Evolutionary conservation across 495 filamentous ascomycete species (phyloP), one percentile per base, ranked within the genome.

Genomic region (Annulohypoxylon stygium): DNA sequence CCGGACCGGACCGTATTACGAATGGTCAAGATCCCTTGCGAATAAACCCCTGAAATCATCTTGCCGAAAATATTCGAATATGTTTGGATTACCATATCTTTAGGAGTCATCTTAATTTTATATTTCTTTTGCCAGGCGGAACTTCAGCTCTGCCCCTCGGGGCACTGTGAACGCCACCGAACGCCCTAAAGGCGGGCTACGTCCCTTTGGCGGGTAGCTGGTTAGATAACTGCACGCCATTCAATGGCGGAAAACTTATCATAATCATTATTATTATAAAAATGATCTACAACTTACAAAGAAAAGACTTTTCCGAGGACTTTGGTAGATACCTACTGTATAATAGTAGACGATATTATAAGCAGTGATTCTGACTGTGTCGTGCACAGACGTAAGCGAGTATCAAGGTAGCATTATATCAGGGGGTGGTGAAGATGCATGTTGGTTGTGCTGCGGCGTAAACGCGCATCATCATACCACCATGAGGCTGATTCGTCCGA

Each of bases 401-500:
- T 51, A 20, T 20, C 6, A 16, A n/a, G 12, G 43, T 47, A 53
- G 18, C 51, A 55, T 33, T n/a, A 34, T 55, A 34, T 33, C 4
- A 34, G 12, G 12, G 51, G 26, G 30, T 30, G 30, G 3, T 55
- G 7, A 14, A 6, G 25, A 3, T 51, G 48, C 25, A 55, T 41
- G n/a, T 41, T 39, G 36, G 34, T 41, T 23, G 34, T 34, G 20
- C 23, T 33, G 16, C 34, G 55, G 55, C 55, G 16, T 41, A 41
- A 33, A 59, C 20, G 55, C 55, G 39, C 39, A 59, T 59, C 34
- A 39, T 59, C 34, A 39, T 59, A 16, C 55, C 18, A 55, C 51
- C 30, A 55, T 55, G 51, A 55, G 51, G 51, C 51, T 55, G 30
- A 55, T 55, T 55, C 51, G 51, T 34, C 51, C 51, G 8, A 34